Base-by-base conservation (phyloP, 192 early-diverging fungal species). In the Lunasporangiospora selenospora region DNA sequence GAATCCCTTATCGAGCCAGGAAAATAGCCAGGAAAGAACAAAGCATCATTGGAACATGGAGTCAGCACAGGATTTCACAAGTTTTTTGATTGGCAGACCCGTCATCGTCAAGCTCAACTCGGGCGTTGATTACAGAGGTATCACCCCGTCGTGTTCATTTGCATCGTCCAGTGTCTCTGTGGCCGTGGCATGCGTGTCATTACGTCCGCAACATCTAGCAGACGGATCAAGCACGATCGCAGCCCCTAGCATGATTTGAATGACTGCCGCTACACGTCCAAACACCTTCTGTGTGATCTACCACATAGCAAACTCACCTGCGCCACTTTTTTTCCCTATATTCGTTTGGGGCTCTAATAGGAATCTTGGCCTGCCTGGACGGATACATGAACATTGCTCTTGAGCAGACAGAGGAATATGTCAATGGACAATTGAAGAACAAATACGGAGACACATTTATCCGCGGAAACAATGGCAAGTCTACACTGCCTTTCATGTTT, bases 321-420 rank as follows among this genome's bases (percentile, higher is more conserved):
- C 36, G 23, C 7, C 31, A 19, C 19, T 58, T 27, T 0, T 11
- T 44, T 23, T 43, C 23, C 7, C 9, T n/a, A n/a, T n/a, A n/a
- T n/a, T n/a, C n/a, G 16, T 58, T 16, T 11, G 8, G n/a, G n/a
- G n/a, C 12, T 38, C 37, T 23, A 38, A 15, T 65, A 93, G 92
- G 92, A 21, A 83, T 90, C 10, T 79, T 97, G 39, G 91, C 95
- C 15, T 96, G 95, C 76, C 71, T 99, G 56, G 95, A 99, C 71
- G 94, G 95, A 11, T 98, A 93, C 59, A 93, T 93, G 96, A 97
- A 99, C 79, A 96, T 99, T 81, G 97, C 95, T 12, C 57, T 99
- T 71, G 97, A 97, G 79, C 86, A 95, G 54, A 97, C 95, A 6
- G 89, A 97, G 62, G 97, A 99, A 78, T 97, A 91, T 50, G 95